Evolutionary conservation across 352 stramenopile species (phyloP), one percentile per base, ranked within the genome.

Genomic region (Phytopythium delawarense): DNA sequence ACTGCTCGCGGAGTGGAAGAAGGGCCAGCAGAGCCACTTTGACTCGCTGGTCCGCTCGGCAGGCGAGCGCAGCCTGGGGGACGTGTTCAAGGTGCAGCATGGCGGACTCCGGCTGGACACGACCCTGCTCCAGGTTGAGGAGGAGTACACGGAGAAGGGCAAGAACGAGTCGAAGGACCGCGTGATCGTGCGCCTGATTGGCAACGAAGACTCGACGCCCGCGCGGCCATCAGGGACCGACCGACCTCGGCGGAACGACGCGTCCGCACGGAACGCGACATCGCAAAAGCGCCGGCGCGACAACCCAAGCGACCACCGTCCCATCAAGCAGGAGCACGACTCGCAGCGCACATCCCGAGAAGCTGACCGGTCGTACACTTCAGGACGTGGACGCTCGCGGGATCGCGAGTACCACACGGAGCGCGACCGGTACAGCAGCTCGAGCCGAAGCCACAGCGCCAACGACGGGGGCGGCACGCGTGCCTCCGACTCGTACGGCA

Each of bases 61-160:
- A 0, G 67, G 59, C 13, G 57, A 68, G 13, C 71, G 59, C 35
- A 78, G 65, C 32, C 49, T 84, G 0, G 81, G 79, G 48, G 66
- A 81, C 20, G 70, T 69, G 13, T 94, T 92, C 40, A 69, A 81
- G 51, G 7, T 30, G 9, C 82, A 94, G 52, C 65, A 81, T 40
- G 81, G 80, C 18, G 84, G 84, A 20, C 71, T 94, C 37, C 78
- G 83, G 11, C 51, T 94, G 11, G 82, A 92, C 40, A 72, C 81
- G 4, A 81, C 75, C 1, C 59, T 61, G 48, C 87, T 93, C 28
- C 58, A 82, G 39, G 66, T 81, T 25, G 77, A 88, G 40, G 62
- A 69, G 7, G 81, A 91, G 59, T 91, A 79, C 56, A 93, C 84
- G 1, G 78, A 87, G 61, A 84, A 87, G 62, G 81, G 71, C 1